These are phyloP conservation scores for Plasmodium relictum DNA, from an alignment of 169 alveolate species.

Conservation along the genomic window DNA sequence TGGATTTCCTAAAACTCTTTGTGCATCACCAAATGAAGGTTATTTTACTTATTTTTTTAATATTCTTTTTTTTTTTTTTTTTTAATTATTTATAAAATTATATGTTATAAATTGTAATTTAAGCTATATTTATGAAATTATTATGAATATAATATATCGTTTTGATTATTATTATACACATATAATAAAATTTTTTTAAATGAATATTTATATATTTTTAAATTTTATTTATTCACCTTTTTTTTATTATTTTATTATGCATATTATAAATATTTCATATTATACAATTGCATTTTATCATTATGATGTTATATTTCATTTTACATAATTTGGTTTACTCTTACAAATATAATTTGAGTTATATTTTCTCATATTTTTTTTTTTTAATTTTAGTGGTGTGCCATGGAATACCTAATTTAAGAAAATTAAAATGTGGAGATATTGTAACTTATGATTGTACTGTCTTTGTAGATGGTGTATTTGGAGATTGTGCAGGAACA, in stretches of 20 bases:
- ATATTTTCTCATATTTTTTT: background rate
- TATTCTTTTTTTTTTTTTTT: slow-evolving; percentile 1
- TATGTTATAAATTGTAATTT: background rate
- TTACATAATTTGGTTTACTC: background rate
- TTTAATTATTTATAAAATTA: background rate
- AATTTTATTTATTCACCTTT: background rate
- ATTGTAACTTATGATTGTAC: slow-evolving; percentile 93
- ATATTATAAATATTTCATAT: too few species aligned
- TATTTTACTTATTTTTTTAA: background rate
- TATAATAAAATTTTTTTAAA: background rate
- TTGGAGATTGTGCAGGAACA: slow-evolving; percentile 91
- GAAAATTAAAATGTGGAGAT: slow-evolving; percentile 92
- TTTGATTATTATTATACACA: background rate
- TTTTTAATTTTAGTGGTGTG: slow-evolving; percentile 83
- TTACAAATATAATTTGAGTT: background rate
- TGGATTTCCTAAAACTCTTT: slow-evolving; percentile 94
- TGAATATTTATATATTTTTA: background rate
- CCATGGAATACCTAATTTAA: slow-evolving; percentile 95
- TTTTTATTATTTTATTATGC: too few species aligned
- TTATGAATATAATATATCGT: background rate
- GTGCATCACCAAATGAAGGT: slow-evolving; percentile 94
- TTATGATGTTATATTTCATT: too few species aligned
- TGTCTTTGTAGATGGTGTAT: slow-evolving; percentile 91
- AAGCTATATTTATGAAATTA: background rate
- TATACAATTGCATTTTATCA: too few species aligned